Evolutionary conservation across 2,329 filamentous ascomycete genomes (phyloP).

Genomic region (Fonsecaea pedrosoi): DNA sequence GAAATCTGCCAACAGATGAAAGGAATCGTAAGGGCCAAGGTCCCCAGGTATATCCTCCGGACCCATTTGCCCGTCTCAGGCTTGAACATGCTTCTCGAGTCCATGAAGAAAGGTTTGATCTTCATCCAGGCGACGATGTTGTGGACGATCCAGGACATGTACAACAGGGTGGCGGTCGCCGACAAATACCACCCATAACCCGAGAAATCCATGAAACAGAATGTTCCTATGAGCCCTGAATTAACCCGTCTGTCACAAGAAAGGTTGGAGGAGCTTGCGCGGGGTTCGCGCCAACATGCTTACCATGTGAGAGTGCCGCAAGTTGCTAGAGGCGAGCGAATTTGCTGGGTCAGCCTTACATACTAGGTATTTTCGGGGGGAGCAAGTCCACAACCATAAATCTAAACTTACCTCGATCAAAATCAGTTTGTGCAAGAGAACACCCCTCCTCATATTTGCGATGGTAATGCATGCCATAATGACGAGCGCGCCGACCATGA

Average conservation of each 20-base stretch:
- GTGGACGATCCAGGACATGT: conserved; percentile 68
- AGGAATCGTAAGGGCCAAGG: conserved; percentile 64
- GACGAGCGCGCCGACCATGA: conserved; percentile 52
- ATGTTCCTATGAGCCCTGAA: conserved; percentile 23
- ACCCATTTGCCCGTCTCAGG: conserved; percentile 37
- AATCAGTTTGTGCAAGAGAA: conserved; percentile 54
- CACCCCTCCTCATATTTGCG: conserved; percentile 51
- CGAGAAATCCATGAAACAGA: conserved; percentile 61
- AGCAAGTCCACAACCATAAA: not conserved
- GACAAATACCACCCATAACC: conserved; percentile 70
- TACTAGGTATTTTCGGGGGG: not conserved
- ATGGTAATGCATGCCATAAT: conserved; percentile 54
- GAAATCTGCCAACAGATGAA: conserved; percentile 72
- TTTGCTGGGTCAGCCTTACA: conserved; percentile 25
- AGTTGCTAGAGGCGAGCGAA: conserved; percentile 27
- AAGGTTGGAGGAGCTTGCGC: no score
- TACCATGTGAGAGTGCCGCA: conserved; percentile 34
- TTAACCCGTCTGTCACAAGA: conserved; percentile 9
- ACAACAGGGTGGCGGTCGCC: conserved; percentile 65
- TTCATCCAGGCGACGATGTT: conserved; percentile 74
- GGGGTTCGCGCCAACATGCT: conserved; percentile 1
- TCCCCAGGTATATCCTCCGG: conserved; percentile 59
- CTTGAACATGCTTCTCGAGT: conserved; percentile 54
- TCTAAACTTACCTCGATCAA: conserved; percentile 48
- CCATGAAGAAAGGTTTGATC: conserved; percentile 65